phyloP scores from a whole-genome alignment of 495 filamentous ascomycete species.

The Aspergillus heteromorphus region DNA sequence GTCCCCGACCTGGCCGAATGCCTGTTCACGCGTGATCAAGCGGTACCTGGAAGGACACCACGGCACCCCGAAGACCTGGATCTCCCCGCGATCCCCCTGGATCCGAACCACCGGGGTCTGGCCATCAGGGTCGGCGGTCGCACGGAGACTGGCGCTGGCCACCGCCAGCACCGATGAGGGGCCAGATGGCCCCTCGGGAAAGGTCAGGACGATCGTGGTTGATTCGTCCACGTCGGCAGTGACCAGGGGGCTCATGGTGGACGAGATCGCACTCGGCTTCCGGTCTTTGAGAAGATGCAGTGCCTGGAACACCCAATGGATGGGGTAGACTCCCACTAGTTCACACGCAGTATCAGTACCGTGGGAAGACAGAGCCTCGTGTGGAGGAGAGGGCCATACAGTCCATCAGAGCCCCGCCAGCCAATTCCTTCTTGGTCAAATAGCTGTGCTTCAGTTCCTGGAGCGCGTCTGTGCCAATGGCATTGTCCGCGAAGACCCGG shows the following conservation, averaged over 20 bases:
- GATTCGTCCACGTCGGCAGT: constrained; percentile 65
- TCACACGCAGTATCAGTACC: background rate
- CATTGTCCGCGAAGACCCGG: constrained; percentile 59
- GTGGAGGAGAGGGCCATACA: constrained; percentile 10
- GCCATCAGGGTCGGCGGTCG: constrained; percentile 53
- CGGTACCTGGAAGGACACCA: constrained; percentile 59
- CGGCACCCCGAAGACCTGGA: constrained; percentile 61
- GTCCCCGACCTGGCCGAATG: constrained; percentile 20
- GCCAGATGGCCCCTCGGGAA: constrained; percentile 48
- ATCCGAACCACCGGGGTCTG: constrained; percentile 58
- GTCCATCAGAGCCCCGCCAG: constrained; percentile 70
- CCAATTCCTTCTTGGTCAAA: constrained; percentile 70
- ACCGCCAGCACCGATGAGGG: constrained; percentile 50
- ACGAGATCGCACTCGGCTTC: constrained; percentile 37
- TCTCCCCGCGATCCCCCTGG: constrained; percentile 69
- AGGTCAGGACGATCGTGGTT: constrained; percentile 62
- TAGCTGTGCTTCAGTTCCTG: constrained; percentile 40
- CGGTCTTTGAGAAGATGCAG: constrained; percentile 38
- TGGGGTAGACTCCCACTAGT: constrained; percentile 62
- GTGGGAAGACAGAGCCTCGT: too few species aligned
- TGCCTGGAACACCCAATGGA: constrained; percentile 75
- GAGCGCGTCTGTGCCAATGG: constrained; percentile 31
- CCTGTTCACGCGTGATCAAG: constrained; percentile 29
- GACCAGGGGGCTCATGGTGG: constrained; percentile 58
- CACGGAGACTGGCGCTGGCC: constrained; percentile 56